A percentile compares a stretch with the other conserved stretches of the same genome.
Evolutionary conservation across 805 yeast genomes (phyloP).

Genomic region (Komagataella pastoris): DNA sequence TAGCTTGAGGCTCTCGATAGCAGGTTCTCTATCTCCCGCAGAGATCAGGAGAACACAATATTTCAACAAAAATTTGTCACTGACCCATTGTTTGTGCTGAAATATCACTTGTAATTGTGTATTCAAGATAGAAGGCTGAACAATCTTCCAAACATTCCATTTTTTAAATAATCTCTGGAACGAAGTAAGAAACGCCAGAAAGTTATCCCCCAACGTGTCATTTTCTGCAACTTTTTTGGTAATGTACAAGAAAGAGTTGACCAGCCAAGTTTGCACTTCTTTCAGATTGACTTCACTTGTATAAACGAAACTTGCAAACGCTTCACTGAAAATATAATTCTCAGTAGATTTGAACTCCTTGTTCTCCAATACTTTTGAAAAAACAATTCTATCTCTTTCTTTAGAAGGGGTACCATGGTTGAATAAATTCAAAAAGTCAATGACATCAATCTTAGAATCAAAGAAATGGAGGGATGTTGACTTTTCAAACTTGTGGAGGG

Average conservation of each 20-base stretch:
- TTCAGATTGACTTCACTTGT: conserved; percentile 1
- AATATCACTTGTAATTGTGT: conserved; percentile 56
- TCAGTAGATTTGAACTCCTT: conserved; percentile 11
- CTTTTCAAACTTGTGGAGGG: neutral
- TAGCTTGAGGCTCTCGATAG: conserved; percentile 32
- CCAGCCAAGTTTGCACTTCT: conserved; percentile 31
- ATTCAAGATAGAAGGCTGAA: conserved; percentile 24
- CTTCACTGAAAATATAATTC: conserved; percentile 8
- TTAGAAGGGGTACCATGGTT: neutral
- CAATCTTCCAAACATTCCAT: neutral
- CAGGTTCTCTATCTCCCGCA: conserved; percentile 10
- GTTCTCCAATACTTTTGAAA: conserved; percentile 8
- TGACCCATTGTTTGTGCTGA: conserved; percentile 29
- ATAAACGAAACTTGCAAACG: conserved; percentile 13
- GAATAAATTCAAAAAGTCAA: neutral
- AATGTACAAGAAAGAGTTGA: conserved; percentile 42
- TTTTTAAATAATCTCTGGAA: conserved; percentile 19
- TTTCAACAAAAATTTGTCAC: conserved; percentile 24
- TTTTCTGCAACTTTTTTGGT: conserved; percentile 54
- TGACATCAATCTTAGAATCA: neutral
- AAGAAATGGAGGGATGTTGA: neutral
- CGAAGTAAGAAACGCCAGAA: conserved; percentile 16
- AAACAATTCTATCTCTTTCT: neutral
- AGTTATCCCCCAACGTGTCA: conserved; percentile 7
- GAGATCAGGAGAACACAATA: conserved; percentile 28